A percentile compares a stretch with the other conserved stretches of the same genome.
phyloP scores from a whole-genome alignment of 106 monocot genomes.

The Allium cepa region DNA sequence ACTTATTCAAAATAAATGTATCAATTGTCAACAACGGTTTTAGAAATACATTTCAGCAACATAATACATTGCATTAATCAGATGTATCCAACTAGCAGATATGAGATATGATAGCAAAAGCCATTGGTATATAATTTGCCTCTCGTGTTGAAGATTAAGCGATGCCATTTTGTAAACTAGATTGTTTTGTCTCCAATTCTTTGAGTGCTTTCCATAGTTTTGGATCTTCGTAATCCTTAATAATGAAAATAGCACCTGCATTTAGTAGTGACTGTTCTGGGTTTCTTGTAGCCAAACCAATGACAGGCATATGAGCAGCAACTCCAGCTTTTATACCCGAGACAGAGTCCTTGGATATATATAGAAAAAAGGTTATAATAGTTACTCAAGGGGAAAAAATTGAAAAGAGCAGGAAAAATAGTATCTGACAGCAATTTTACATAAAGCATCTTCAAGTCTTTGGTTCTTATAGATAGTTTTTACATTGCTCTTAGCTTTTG shows the following conservation, averaged over 20 bases:
- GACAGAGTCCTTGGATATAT: slow-evolving; percentile 49
- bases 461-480: no score
- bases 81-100: not conserved
- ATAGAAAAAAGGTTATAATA: slow-evolving; percentile 35
- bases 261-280: slow-evolving; percentile 48
- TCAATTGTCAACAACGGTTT: not conserved
- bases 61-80: not conserved
- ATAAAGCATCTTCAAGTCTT: no score
- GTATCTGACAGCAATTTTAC: no score
- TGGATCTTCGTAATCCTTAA: slow-evolving; percentile 67
- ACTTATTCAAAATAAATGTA: not conserved
- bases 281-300: slow-evolving; percentile 56
- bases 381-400: slow-evolving; percentile 36
- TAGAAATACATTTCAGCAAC: not conserved
- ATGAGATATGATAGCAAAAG: not conserved
- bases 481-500: no score
- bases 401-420: slow-evolving; percentile 57
- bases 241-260: slow-evolving; percentile 57
- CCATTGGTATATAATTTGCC: not conserved
- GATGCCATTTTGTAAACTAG: not conserved
- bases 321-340: slow-evolving; percentile 87
- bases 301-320: slow-evolving; percentile 70
- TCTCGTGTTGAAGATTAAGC: not conserved
- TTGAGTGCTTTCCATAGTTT: slow-evolving; percentile 65
- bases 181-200: slow-evolving; percentile 17